Evolutionary conservation across 2,329 filamentous ascomycete species (phyloP).

Genomic region (Monilinia fructicola): DNA sequence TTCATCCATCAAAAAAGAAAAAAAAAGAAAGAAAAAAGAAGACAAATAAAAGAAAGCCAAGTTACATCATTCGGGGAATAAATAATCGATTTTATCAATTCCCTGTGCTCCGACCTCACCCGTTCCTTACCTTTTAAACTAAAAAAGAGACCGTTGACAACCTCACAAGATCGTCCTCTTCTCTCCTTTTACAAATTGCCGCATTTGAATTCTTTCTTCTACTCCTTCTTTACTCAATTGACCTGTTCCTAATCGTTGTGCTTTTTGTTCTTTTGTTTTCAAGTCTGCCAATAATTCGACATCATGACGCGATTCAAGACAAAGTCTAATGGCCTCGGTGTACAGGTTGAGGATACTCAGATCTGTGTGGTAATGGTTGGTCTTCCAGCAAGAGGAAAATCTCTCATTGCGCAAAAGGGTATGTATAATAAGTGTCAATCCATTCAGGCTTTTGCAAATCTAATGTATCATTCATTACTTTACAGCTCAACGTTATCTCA

Average conservation of each 20-base stretch:
- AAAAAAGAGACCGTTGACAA: constrained; percentile 9
- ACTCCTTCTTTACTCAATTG: constrained; percentile 5
- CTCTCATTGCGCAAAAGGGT: constrained; percentile 97
- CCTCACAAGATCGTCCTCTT: constrained; percentile 20
- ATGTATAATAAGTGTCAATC: constrained; percentile 15
- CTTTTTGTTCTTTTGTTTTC: neutral
- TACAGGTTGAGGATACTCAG: constrained; percentile 91
- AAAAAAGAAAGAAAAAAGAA: too few species aligned
- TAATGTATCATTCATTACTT: constrained; percentile 3
- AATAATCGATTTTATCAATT: neutral
- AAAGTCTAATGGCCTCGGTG: constrained; percentile 62
- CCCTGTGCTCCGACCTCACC: constrained; percentile 11
- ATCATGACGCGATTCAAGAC: constrained; percentile 34
- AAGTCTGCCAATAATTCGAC: constrained; percentile 19
- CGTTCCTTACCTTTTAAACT: constrained; percentile 15
- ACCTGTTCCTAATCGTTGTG: constrained; percentile 5
- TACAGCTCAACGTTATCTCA: constrained; percentile 85
- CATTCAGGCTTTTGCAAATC: neutral
- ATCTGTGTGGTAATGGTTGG: constrained; percentile 99
- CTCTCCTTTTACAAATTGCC: constrained; percentile 7
- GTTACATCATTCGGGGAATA: neutral
- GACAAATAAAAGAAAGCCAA: too few species aligned
- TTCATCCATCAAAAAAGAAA: too few species aligned
- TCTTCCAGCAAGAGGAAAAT: constrained; percentile 92
- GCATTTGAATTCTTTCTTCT: neutral